A percentile compares a stretch with the other conserved stretches of the same genome.
These are phyloP conservation scores for Adansonia gregorii DNA, from an alignment of 441 rosid genomes.

Conservation along the genomic window DNA sequence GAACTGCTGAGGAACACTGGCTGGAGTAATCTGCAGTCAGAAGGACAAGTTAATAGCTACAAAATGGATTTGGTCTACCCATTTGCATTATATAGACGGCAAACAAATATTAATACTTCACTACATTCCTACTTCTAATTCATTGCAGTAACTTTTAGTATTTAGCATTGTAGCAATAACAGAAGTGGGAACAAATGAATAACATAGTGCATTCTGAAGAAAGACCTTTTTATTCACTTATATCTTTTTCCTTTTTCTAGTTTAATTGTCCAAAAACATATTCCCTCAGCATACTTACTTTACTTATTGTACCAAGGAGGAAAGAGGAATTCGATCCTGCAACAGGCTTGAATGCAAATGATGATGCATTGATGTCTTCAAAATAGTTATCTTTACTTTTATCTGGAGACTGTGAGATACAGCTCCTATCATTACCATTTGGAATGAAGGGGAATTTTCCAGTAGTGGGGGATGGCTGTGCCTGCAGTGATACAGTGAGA, in stretches of 20 bases:
- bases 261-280: neutral
- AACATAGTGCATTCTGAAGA: neutral
- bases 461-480: conserved; percentile 96
- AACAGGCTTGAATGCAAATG: conserved; percentile 80
- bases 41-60: conserved; percentile 1
- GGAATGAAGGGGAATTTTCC: conserved; percentile 77
- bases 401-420: conserved; percentile 45
- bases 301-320: conserved; percentile 51
- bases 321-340: conserved; percentile 56
- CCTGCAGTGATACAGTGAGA: conserved; percentile 51
- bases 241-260: neutral
- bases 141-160: neutral
- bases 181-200: conserved; percentile 4
- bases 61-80: neutral
- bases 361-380: conserved; percentile 56
- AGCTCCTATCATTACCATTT: conserved; percentile 43
- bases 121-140: neutral
- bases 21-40: neutral
- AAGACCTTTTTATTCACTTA: neutral
- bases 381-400: conserved; percentile 62
- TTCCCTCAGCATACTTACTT: conserved; percentile 42
- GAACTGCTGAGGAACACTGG: conserved; percentile 3
- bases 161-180: neutral
- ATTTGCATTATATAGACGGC: neutral
- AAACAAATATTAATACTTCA: neutral